Evolutionary conservation across 306 rosid species (phyloP).

Genomic region (Acmispon strigosus): DNA sequence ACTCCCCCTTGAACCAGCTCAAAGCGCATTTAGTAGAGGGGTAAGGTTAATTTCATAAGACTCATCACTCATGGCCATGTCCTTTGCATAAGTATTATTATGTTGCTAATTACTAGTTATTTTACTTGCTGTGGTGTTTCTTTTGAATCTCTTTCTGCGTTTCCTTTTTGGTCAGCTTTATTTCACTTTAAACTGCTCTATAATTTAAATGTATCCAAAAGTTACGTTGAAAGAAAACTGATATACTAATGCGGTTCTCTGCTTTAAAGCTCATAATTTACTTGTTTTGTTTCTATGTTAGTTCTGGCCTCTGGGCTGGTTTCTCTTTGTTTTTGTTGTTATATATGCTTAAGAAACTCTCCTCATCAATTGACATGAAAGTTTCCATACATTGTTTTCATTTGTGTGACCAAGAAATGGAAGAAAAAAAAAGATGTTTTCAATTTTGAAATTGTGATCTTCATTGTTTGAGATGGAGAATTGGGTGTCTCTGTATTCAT

Average conservation of each 20-base stretch:
- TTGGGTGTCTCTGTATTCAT: slow-evolving; percentile 20
- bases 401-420: no score
- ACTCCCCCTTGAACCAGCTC: no score
- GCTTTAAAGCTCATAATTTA: not conserved
- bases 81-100: no score
- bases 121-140: not conserved
- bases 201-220: not conserved
- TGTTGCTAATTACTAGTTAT: no score
- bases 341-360: no score
- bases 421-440: no score
- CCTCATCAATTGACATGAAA: no score
- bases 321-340: not conserved
- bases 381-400: no score
- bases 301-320: not conserved
- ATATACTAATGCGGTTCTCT: slow-evolving; percentile 15
- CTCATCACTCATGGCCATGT: no score
- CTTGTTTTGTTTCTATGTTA: slow-evolving; percentile 5
- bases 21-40: no score
- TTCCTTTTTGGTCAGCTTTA: not conserved
- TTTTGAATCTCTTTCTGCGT: slow-evolving; percentile 14
- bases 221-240: not conserved
- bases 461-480: not conserved
- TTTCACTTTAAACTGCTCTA: not conserved
- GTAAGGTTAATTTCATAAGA: no score
- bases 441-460: no score